phyloP scores from a whole-genome alignment of 2,329 filamentous ascomycete species.

The Fusarium buxicola region DNA sequence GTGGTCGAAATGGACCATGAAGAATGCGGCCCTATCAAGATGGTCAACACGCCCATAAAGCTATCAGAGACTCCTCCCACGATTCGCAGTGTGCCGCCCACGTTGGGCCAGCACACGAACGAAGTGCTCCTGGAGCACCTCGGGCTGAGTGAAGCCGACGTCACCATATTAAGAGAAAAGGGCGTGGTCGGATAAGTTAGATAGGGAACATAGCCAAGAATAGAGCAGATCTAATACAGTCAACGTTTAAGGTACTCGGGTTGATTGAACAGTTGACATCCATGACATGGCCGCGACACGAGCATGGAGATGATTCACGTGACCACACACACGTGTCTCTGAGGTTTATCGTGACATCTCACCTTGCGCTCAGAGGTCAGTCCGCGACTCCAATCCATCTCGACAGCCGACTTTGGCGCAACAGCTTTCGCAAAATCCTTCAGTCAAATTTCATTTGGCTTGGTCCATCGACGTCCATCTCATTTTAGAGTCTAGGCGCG shows the following conservation, averaged over 20 bases:
- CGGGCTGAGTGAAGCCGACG: constrained; percentile 67
- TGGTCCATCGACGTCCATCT: neutral
- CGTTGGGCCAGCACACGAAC: constrained; percentile 86
- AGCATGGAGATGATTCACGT: constrained; percentile 17
- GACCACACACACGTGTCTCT: constrained; percentile 33
- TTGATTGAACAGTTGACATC: constrained; percentile 2
- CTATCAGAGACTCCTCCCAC: constrained; percentile 85
- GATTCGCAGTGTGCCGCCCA: constrained; percentile 82
- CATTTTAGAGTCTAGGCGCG: neutral
- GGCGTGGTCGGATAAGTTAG: constrained; percentile 75
- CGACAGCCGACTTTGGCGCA: constrained; percentile 11
- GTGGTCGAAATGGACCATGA: constrained; percentile 88
- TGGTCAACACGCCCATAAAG: constrained; percentile 96
- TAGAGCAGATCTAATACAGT: neutral
- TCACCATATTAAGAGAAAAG: constrained; percentile 70
- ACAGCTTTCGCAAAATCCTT: neutral
- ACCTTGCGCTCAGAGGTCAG: constrained; percentile 29
- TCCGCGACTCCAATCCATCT: constrained; percentile 15
- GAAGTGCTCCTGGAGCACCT: constrained; percentile 77
- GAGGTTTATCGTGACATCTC: constrained; percentile 17
- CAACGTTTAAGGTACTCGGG: neutral
- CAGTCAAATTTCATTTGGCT: neutral
- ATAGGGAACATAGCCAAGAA: constrained; percentile 29
- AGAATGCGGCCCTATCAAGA: constrained; percentile 83
- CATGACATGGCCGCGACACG: neutral